Percentiles rank a stretch among this genome's conserved stretches.
These are phyloP conservation scores for Trichoderma sp. DNA, from an alignment of 2,329 filamentous ascomycete genomes.

Conservation along the genomic window DNA sequence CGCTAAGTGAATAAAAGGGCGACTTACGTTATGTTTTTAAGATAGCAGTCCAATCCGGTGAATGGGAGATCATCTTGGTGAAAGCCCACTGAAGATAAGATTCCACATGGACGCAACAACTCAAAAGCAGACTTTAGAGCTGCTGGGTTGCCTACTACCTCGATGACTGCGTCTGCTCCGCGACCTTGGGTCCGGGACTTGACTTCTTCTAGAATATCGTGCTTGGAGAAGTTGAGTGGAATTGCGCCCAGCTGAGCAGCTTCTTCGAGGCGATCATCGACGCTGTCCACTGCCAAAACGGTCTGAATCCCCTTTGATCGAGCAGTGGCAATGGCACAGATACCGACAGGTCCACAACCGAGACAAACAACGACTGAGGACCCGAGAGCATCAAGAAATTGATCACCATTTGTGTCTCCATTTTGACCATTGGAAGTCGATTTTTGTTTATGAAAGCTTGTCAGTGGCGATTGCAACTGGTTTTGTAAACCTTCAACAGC, in stretches of 20 bases:
- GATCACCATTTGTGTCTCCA: background rate
- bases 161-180: background rate
- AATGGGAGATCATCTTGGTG: background rate
- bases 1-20: background rate
- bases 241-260: background rate
- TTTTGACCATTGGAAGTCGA: background rate
- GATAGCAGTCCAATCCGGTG: background rate
- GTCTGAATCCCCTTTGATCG: background rate
- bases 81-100: background rate
- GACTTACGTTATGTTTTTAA: constrained; percentile 6
- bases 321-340: constrained; percentile 5
- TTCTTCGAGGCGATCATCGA: background rate
- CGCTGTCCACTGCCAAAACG: background rate
- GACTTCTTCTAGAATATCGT: background rate
- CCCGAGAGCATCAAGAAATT: background rate
- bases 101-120: background rate
- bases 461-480: background rate
- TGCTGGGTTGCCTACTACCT: constrained; percentile 1
- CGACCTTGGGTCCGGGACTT: background rate
- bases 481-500: background rate
- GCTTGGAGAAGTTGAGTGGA: background rate
- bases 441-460: background rate
- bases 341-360: background rate
- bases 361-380: background rate
- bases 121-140: constrained; percentile 3